Evolutionary conservation across 2,329 filamentous ascomycete species (phyloP).

Genomic region (Daldinia sp.): DNA sequence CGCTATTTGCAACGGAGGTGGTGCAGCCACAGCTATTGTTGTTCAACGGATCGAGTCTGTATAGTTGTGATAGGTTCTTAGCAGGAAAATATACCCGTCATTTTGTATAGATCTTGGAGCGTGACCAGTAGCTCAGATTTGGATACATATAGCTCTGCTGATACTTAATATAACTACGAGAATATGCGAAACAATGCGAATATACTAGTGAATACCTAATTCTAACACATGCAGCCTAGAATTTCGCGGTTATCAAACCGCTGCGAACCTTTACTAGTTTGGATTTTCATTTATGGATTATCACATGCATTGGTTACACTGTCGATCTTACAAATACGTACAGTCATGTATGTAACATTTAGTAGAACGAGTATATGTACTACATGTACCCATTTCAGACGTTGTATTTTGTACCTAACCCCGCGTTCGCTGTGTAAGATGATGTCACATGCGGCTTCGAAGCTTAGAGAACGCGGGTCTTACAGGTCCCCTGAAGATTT

Average conservation of each 20-base stretch:
- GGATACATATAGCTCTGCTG: background rate
- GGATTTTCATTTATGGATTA: background rate
- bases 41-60: slow-evolving; percentile 82
- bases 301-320: slow-evolving; percentile 6
- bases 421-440: slow-evolving; percentile 15
- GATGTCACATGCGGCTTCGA: slow-evolving; percentile 27
- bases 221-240: too few species aligned
- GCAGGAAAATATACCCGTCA: slow-evolving; percentile 24
- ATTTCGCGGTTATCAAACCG: too few species aligned
- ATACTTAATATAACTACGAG: background rate
- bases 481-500: slow-evolving; percentile 14
- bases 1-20: slow-evolving; percentile 96
- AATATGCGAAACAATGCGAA: background rate
- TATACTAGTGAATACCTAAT: background rate
- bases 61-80: slow-evolving; percentile 48
- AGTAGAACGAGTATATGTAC: background rate
- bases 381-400: background rate
- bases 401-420: slow-evolving; percentile 3
- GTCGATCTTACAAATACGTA: slow-evolving; percentile 2
- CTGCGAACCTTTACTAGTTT: background rate
- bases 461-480: slow-evolving; percentile 8
- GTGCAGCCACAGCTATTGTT: slow-evolving; percentile 89
- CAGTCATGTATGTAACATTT: background rate
- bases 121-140: background rate
- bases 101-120: background rate